Evolutionary conservation across 2,329 filamentous ascomycete genomes (phyloP), one percentile per base, ranked within the genome.

Genomic region (Ceratocystiopsis brevicomis): DNA sequence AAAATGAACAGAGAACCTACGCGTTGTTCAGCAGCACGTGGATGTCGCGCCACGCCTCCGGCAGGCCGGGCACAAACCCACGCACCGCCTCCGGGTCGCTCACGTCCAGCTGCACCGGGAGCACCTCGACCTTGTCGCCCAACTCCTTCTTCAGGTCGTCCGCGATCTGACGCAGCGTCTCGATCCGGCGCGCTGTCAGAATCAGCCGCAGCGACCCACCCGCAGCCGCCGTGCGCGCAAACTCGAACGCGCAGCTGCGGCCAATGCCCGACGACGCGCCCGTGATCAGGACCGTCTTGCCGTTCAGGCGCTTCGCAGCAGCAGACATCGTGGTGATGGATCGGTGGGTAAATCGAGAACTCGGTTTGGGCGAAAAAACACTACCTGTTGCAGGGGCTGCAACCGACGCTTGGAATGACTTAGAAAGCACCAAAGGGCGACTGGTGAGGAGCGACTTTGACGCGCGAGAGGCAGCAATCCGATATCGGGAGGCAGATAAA

Each of bases 21-120:
- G 88, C 88, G 68, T 96, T 96, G 65, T 98, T 98, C 21, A 98
- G 84, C 47, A 98, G 64, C 3, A 96, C 71, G 58, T 96, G 75
- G 50, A 96, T 81, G 21, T 85, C 76, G 58, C 72, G 76, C 65
- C 84, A 96, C 56, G 86, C 87, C 48, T 76, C 73, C 0, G 88
- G 87, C 53, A 96, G 61, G 37, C 67, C 71, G 1, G 61, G 63
- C 13, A 95, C 77, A 55, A 96, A 88, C 37, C 62, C 64, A 42
- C 69, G 68, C 4, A 96, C 71, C 56, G 90, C 77, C 3, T 77
- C 73, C 0, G 82, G 68, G 46, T 81, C 80, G 65, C 81, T 87
- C 44, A 98, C 79, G 59, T 98, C 90, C 43, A 96, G 69, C 65
- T 85, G 78, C 12, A 90, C 75, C 1, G 86, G 76, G 38, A 87